These are phyloP conservation scores for Cladosporium colombiae DNA, from an alignment of 2,329 filamentous ascomycete species.

Conservation along the genomic window DNA sequence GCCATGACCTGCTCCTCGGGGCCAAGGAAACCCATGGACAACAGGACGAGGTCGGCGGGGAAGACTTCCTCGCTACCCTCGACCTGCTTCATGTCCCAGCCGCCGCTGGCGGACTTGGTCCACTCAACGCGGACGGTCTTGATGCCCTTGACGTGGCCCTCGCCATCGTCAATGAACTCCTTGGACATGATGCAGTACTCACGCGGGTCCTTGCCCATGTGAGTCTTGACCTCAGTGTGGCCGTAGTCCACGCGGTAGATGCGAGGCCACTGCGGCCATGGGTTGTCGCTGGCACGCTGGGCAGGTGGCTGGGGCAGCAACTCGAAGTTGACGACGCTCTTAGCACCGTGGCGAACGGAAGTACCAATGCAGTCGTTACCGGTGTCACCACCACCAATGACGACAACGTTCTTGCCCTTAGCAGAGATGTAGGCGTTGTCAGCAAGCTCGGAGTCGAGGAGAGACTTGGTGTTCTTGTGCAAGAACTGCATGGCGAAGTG, in stretches of 20 bases:
- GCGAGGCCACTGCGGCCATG: conserved; percentile 97
- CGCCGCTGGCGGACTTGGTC: conserved; percentile 84
- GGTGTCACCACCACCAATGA: conserved; percentile 96
- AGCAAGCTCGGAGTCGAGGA: conserved; percentile 84
- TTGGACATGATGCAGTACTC: conserved; percentile 99
- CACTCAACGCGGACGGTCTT: conserved; percentile 94
- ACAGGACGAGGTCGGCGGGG: conserved; percentile 87
- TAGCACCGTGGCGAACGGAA: conserved; percentile 90
- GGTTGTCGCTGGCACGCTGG: conserved; percentile 90
- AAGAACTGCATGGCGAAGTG: conserved; percentile 98
- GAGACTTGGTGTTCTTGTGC: conserved; percentile 95
- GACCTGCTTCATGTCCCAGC: conserved; percentile 98
- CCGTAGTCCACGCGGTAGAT: conserved; percentile 99
- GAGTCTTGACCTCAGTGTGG: conserved; percentile 91
- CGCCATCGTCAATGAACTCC: conserved; percentile 89
- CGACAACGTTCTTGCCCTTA: conserved; percentile 92
- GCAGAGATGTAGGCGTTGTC: conserved; percentile 89
- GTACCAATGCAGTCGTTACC: conserved; percentile 98
- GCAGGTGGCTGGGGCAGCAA: conserved; percentile 87
- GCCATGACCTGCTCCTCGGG: conserved; percentile 87
- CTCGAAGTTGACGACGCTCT: conserved; percentile 96
- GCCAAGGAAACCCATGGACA: conserved; percentile 97
- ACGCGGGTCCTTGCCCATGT: conserved; percentile 93
- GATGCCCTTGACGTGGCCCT: conserved; percentile 88
- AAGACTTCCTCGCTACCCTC: conserved; percentile 94